Conservation (phyloP, 2,329 filamentous ascomycete genomes). For the Ceratocystis huliohia region DNA sequence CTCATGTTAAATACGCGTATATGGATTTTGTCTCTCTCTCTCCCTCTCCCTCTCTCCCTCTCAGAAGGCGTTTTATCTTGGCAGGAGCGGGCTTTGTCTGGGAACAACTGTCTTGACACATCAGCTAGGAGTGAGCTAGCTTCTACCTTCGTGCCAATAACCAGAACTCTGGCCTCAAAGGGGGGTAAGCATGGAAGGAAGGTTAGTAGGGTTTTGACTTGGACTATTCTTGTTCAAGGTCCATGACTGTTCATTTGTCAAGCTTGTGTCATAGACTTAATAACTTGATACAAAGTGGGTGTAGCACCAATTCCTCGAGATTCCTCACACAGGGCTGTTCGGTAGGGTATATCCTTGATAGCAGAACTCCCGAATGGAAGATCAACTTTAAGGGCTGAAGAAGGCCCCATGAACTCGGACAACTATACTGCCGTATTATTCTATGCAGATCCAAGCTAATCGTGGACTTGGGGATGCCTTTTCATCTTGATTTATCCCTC, state of each 20-base stretch:
- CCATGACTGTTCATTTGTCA: background rate
- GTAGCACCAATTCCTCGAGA: background rate
- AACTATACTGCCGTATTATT: background rate
- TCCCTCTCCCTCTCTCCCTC: background rate
- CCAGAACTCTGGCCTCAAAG: background rate
- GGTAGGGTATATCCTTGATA: slow-evolving; percentile 2
- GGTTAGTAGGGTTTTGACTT: background rate
- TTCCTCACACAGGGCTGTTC: background rate
- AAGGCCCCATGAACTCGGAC: background rate
- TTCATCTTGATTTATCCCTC: background rate
- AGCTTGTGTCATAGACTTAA: background rate
- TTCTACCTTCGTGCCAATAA: background rate
- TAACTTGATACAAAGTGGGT: background rate
- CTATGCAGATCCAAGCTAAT: background rate
- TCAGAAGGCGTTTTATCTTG: no score
- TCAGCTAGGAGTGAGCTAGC: background rate
- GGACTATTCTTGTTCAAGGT: background rate
- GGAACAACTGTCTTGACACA: background rate
- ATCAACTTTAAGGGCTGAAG: background rate
- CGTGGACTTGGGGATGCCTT: background rate
- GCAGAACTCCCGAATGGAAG: background rate
- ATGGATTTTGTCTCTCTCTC: background rate
- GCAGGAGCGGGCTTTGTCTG: background rate
- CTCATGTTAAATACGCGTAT: background rate
- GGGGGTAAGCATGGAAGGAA: background rate